Percentiles rank a stretch among this genome's conserved stretches.
Conservation (phyloP, 176 grass and related monocot genomes). For the Avena sativa region DNA sequence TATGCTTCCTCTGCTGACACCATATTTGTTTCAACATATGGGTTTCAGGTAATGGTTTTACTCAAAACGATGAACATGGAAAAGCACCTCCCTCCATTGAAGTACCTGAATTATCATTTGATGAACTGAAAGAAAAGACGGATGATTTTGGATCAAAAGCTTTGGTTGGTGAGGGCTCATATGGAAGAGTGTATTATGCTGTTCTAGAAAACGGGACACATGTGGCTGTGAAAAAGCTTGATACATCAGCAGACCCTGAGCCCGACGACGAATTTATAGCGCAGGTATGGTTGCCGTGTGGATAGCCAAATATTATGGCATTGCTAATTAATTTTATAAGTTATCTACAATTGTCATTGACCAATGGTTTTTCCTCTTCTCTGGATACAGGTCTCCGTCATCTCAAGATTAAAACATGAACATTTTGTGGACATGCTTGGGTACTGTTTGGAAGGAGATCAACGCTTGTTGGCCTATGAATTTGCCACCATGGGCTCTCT, state of each 20-base stretch:
- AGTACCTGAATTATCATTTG: constrained; percentile 63
- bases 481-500: constrained; percentile 82
- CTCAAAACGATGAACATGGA: constrained; percentile 39
- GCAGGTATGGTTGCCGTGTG: constrained; percentile 50
- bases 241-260: constrained; percentile 67
- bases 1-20: constrained; percentile 25
- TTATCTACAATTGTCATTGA: neutral
- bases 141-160: constrained; percentile 79
- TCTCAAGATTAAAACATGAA: constrained; percentile 74
- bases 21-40: constrained; percentile 37
- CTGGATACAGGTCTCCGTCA: constrained; percentile 52
- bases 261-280: constrained; percentile 68
- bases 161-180: constrained; percentile 86
- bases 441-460: constrained; percentile 71
- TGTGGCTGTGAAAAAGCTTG: constrained; percentile 75
- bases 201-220: constrained; percentile 62
- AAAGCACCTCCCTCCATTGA: constrained; percentile 61
- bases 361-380: constrained; percentile 10
- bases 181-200: constrained; percentile 86
- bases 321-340: neutral
- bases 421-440: constrained; percentile 72
- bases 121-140: constrained; percentile 77
- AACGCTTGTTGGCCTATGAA: constrained; percentile 67
- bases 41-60: constrained; percentile 43
- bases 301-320: constrained; percentile 13